Percentiles rank a stretch among this genome's conserved stretches.
These are phyloP conservation scores for Fusarium sp. DNA, from an alignment of 2,329 filamentous ascomycete species.

Conservation along the genomic window DNA sequence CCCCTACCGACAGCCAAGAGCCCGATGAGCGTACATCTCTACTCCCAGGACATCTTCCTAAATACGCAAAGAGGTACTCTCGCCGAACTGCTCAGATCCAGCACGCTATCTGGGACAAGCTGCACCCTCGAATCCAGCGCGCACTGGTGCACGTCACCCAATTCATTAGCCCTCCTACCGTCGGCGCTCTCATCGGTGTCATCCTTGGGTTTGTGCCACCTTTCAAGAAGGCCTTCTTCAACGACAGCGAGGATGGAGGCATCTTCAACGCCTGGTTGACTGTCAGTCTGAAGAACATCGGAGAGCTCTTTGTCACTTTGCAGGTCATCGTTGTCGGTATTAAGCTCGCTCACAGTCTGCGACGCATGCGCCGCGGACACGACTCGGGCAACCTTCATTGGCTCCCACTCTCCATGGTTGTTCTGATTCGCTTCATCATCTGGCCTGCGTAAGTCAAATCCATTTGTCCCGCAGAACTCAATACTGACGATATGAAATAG, in stretches of 20 bases:
- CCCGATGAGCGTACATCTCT: slow-evolving; percentile 28
- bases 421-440: slow-evolving; percentile 24
- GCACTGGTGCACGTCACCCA: slow-evolving; percentile 12
- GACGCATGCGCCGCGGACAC: slow-evolving; percentile 25
- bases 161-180: slow-evolving; percentile 27
- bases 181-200: slow-evolving; percentile 20
- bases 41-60: slow-evolving; percentile 22
- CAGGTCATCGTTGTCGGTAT: slow-evolving; percentile 37
- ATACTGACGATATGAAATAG: slow-evolving; percentile 3
- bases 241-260: slow-evolving; percentile 22
- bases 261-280: slow-evolving; percentile 35
- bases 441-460: slow-evolving; percentile 26
- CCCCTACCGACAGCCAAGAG: neutral
- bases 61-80: slow-evolving; percentile 22
- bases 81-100: slow-evolving; percentile 20
- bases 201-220: slow-evolving; percentile 25
- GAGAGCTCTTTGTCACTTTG: slow-evolving; percentile 30
- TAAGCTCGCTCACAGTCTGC: slow-evolving; percentile 34
- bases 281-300: slow-evolving; percentile 35
- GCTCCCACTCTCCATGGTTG: slow-evolving; percentile 11
- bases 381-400: slow-evolving; percentile 25
- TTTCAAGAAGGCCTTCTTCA: slow-evolving; percentile 32
- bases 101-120: slow-evolving; percentile 24
- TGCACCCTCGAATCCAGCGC: slow-evolving; percentile 18
- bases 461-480: accelerated